These are phyloP conservation scores for Mycothermus thermophilus DNA, from an alignment of 495 filamentous ascomycete species.

Conservation along the genomic window DNA sequence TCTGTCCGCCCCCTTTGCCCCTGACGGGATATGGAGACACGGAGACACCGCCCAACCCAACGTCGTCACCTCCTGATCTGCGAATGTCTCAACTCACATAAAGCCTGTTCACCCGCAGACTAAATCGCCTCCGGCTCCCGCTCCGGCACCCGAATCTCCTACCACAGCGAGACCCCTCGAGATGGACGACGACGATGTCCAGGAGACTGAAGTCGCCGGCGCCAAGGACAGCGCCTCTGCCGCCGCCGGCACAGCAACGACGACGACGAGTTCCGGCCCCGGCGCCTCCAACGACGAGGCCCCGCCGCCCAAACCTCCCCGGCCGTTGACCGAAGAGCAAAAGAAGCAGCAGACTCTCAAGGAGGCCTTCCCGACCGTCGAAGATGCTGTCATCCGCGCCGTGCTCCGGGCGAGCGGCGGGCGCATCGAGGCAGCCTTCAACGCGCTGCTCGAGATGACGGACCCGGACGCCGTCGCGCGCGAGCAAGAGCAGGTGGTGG, in stretches of 20 bases:
- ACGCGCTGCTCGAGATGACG: constrained; percentile 88
- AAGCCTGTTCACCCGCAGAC: constrained; percentile 15
- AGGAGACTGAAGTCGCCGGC: constrained; percentile 42
- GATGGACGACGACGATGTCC: constrained; percentile 71
- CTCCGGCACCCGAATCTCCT: constrained; percentile 55
- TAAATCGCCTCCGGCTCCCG: constrained; percentile 35
- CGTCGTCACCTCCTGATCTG: constrained; percentile 1
- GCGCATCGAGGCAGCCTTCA: constrained; percentile 86
- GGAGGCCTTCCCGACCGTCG: constrained; percentile 85
- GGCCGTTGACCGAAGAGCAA: constrained; percentile 65
- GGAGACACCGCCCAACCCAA: too few relatives aligned
- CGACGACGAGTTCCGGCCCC: constrained; percentile 23
- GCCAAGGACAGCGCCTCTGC: constrained; percentile 22
- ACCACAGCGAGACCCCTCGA: constrained; percentile 72
- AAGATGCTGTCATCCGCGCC: constrained; percentile 69
- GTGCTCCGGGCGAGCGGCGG: constrained; percentile 77
- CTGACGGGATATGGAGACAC: too few relatives aligned
- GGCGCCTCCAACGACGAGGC: constrained; percentile 32
- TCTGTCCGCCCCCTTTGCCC: too few relatives aligned
- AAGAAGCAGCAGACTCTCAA: constrained; percentile 78
- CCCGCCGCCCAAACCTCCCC: constrained; percentile 75
- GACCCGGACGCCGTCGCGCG: constrained; percentile 75
- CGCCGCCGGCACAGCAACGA: constrained; percentile 19
- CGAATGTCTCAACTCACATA: constrained; percentile 3
- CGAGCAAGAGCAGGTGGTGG: too few relatives aligned